Conservation (phyloP, 768 basidiomycete genomes). For the Scleroderma citrinum region DNA sequence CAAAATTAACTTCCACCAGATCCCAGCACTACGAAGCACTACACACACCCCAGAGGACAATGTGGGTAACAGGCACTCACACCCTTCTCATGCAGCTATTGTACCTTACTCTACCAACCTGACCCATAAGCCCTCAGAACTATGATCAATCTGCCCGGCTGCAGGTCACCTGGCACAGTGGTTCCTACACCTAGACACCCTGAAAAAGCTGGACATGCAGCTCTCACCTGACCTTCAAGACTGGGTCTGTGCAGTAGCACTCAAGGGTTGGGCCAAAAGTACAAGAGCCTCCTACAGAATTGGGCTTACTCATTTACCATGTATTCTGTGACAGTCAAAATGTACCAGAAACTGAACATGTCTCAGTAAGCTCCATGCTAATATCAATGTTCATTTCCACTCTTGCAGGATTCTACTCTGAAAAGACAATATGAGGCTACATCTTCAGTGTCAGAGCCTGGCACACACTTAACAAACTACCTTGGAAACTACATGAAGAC, state of each 20-base stretch:
- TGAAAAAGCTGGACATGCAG: neutral
- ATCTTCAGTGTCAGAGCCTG: constrained; percentile 6
- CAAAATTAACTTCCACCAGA: neutral
- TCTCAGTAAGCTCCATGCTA: neutral
- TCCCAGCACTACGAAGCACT: too few relatives aligned
- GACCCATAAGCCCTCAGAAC: constrained; percentile 9
- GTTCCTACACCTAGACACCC: constrained; percentile 1
- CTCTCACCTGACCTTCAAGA: neutral
- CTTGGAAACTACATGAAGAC: constrained; percentile 10
- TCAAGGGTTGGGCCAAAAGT: constrained; percentile 19
- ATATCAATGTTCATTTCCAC: neutral
- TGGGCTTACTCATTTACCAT: constrained; percentile 35
- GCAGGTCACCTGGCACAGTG: constrained; percentile 21
- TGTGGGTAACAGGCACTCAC: neutral
- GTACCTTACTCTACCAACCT: constrained; percentile 10
- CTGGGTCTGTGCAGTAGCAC: neutral
- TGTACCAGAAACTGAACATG: constrained; percentile 7
- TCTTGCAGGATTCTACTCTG: constrained; percentile 1
- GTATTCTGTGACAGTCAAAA: constrained; percentile 33
- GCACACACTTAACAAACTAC: constrained; percentile 17
- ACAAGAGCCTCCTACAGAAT: constrained; percentile 33
- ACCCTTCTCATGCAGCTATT: neutral
- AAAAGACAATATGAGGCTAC: constrained; percentile 6
- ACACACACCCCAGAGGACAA: too few relatives aligned
- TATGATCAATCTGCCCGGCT: constrained; percentile 24